Percentiles rank a stretch among this genome's conserved stretches.
These are phyloP conservation scores for Paraglomus occultum DNA, from an alignment of 192 early-diverging fungal species.

Conservation along the genomic window DNA sequence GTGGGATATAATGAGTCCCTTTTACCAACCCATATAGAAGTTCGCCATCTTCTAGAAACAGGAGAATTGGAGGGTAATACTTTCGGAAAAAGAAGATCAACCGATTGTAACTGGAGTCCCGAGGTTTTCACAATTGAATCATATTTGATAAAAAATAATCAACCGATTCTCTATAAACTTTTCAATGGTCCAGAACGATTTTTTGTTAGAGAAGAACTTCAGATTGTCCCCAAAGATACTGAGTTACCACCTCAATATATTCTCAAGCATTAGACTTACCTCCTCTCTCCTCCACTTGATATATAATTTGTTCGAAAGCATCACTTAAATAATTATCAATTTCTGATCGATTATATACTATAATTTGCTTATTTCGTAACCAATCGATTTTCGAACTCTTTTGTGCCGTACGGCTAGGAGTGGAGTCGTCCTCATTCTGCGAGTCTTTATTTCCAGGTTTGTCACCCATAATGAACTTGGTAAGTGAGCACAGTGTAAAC, in stretches of 20 bases:
- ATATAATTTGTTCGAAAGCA: conserved; percentile 23
- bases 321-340: conserved; percentile 24
- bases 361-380: conserved; percentile 28
- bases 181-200: conserved; percentile 11
- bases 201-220: conserved; percentile 19
- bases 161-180: conserved; percentile 18
- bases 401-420: too few species aligned
- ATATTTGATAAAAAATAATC: conserved; percentile 24
- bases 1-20: background rate
- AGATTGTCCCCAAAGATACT: conserved; percentile 6
- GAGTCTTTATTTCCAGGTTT: conserved; percentile 7
- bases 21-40: conserved; percentile 20
- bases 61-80: background rate
- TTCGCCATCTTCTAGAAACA: conserved; percentile 15
- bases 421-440: too few species aligned
- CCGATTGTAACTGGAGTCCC: background rate
- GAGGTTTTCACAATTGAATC: conserved; percentile 17
- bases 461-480: conserved; percentile 13
- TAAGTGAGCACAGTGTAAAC: background rate
- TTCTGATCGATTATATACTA: conserved; percentile 25
- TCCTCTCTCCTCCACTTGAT: conserved; percentile 12
- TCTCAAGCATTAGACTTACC: conserved; percentile 9
- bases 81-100: background rate
- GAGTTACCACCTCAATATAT: background rate
- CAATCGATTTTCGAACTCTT: conserved; percentile 2